These are phyloP conservation scores for Chondrostereum purpureum DNA, from an alignment of 1,284 basidiomycete genomes.

Conservation along the genomic window DNA sequence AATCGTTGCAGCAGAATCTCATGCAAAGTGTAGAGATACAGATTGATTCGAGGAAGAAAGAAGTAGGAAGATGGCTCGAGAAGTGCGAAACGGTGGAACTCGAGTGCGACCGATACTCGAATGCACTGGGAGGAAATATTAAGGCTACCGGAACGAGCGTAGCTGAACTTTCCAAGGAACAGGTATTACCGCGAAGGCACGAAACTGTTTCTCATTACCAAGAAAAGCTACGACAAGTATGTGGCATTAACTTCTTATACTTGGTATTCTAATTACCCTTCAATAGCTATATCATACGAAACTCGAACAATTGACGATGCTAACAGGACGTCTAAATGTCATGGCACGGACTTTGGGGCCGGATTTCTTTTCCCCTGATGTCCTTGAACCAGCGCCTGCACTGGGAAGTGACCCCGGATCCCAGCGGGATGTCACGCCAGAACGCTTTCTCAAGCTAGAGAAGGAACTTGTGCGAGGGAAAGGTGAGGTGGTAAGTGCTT, in stretches of 20 bases:
- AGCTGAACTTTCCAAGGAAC: constrained; percentile 52
- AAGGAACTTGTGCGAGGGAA: constrained; percentile 77
- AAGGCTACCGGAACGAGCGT: constrained; percentile 54
- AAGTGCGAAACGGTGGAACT: constrained; percentile 59
- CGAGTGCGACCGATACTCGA: constrained; percentile 56
- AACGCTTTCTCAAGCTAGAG: constrained; percentile 71
- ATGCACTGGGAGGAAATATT: constrained; percentile 61
- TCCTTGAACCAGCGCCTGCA: constrained; percentile 41
- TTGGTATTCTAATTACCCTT: not conserved
- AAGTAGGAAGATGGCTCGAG: constrained; percentile 64
- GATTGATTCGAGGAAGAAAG: constrained; percentile 55
- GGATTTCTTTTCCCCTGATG: constrained; percentile 47
- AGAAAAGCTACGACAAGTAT: constrained; percentile 69
- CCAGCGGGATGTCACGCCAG: constrained; percentile 66
- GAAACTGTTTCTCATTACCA: constrained; percentile 60
- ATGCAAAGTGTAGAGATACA: constrained; percentile 65
- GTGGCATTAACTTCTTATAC: constrained; percentile 19
- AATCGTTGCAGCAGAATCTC: constrained; percentile 57
- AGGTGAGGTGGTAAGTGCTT: constrained; percentile 61
- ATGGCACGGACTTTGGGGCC: constrained; percentile 56
- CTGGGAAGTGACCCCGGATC: constrained; percentile 32
- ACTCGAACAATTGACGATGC: constrained; percentile 63
- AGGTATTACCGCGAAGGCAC: constrained; percentile 59
- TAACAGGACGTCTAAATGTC: constrained; percentile 54
- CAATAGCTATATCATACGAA: constrained; percentile 69